These are phyloP conservation scores for Bruguiera hainesii DNA, from an alignment of 441 rosid species.

Conservation along the genomic window DNA sequence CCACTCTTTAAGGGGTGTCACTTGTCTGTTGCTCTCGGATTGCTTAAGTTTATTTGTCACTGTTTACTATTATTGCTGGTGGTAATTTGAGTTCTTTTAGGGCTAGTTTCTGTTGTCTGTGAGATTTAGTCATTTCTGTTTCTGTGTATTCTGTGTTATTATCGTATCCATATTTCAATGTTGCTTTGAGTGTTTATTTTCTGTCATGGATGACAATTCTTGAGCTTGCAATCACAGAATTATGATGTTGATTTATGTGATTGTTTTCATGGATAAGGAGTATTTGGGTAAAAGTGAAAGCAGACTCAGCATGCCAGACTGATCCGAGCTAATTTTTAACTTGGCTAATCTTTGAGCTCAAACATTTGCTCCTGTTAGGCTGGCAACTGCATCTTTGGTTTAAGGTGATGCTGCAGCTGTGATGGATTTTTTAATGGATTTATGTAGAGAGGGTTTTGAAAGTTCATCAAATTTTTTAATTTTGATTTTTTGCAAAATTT, in stretches of 20 bases:
- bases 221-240: neutral
- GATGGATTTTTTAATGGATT: neutral
- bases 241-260: neutral
- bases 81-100: neutral
- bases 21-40: neutral
- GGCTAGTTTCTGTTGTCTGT: neutral
- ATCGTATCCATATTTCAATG: neutral
- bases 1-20: neutral
- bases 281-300: neutral
- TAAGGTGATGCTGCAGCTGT: neutral
- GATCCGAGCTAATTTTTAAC: too few species aligned
- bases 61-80: neutral
- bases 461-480: neutral
- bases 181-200: neutral
- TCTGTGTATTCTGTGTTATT: neutral
- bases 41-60: neutral
- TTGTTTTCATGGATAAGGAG: neutral
- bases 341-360: too few species aligned
- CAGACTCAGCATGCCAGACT: neutral
- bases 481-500: too few species aligned
- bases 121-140: neutral
- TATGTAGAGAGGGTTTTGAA: constrained; percentile 2
- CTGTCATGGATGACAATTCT: neutral
- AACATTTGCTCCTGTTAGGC: too few species aligned
- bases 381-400: neutral